phyloP scores from a whole-genome alignment of 225 moss, liverwort and hornwort species.

The Climacium dendroides region DNA sequence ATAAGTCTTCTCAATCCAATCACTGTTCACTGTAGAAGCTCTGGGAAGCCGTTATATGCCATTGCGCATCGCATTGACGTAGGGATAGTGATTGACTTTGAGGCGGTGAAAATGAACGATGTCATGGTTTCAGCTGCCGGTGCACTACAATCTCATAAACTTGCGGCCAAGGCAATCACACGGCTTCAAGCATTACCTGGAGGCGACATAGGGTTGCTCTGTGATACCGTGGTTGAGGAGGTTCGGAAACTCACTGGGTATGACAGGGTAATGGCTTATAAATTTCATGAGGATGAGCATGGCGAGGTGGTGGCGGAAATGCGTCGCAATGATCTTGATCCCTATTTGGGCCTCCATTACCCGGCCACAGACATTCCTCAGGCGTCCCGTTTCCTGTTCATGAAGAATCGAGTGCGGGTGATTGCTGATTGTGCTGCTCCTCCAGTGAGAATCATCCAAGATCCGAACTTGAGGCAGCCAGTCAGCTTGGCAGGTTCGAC shows the following conservation, averaged over 20 bases:
- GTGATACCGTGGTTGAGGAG: slow-evolving; percentile 39
- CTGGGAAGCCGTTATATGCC: slow-evolving; percentile 35
- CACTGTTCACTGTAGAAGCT: slow-evolving; percentile 25
- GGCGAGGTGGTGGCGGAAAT: slow-evolving; percentile 41
- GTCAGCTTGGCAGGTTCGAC: slow-evolving; percentile 44
- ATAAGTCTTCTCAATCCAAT: slow-evolving; percentile 41
- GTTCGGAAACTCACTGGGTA: slow-evolving; percentile 40
- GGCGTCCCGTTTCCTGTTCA: slow-evolving; percentile 45
- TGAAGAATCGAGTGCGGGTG: slow-evolving; percentile 46
- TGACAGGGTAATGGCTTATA: slow-evolving; percentile 46
- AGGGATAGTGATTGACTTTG: slow-evolving; percentile 39
- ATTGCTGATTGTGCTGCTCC: slow-evolving; percentile 25
- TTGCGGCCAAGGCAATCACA: slow-evolving; percentile 38
- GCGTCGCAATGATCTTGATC: slow-evolving; percentile 26
- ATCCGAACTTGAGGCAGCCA: slow-evolving; percentile 11
- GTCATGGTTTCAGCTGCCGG: slow-evolving; percentile 29
- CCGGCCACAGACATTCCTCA: slow-evolving; percentile 52
- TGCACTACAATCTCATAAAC: slow-evolving; percentile 39
- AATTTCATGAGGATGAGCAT: slow-evolving; percentile 46
- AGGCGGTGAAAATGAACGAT: slow-evolving; percentile 29
- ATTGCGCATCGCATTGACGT: slow-evolving; percentile 40
- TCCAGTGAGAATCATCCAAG: slow-evolving; percentile 26
- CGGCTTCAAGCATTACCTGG: slow-evolving; percentile 38
- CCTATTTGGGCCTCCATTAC: slow-evolving; percentile 35
- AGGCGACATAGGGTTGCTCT: slow-evolving; percentile 35